A percentile compares a stretch with the other conserved stretches of the same genome.
These are phyloP conservation scores for Sanghuangporus weigelae DNA, from an alignment of 1,284 basidiomycete species.

Conservation along the genomic window DNA sequence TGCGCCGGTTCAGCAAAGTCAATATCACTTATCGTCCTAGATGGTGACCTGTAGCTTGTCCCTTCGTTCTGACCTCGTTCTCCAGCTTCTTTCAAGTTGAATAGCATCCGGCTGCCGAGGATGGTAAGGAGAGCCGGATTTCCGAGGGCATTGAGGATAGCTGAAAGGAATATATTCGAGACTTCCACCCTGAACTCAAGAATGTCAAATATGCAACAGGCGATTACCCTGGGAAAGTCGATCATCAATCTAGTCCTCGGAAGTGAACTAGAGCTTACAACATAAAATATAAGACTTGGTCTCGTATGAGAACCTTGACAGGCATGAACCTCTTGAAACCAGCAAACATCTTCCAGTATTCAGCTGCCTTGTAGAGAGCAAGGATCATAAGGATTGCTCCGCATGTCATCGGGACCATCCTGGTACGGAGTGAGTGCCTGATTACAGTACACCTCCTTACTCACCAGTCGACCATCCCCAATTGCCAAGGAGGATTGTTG, in stretches of 20 bases:
- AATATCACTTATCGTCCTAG: not conserved
- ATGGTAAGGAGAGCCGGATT: not conserved
- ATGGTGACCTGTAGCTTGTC: not conserved
- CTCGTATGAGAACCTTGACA: conserved; percentile 1
- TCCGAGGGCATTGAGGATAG: not conserved
- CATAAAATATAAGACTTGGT: not conserved
- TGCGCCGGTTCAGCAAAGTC: not conserved
- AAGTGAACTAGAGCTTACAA: not conserved
- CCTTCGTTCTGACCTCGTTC: not conserved
- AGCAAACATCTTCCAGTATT: not conserved
- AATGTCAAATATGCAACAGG: not conserved
- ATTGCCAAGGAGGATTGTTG: not conserved
- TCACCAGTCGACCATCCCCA: not conserved
- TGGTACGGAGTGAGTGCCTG: not conserved
- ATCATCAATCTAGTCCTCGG: not conserved
- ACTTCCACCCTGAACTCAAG: not conserved
- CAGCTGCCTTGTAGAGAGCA: not conserved
- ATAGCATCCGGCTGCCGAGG: not conserved
- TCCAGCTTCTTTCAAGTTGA: conserved; percentile 1
- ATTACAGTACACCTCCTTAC: not conserved
- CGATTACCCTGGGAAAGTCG: not conserved
- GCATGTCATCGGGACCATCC: not conserved
- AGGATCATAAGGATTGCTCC: not conserved
- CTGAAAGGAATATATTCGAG: not conserved
- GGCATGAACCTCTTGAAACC: not conserved